Percentiles rank a stretch among this genome's conserved stretches.
These are phyloP conservation scores for Populus alba DNA, from an alignment of 345 rosid genomes.

Conservation along the genomic window DNA sequence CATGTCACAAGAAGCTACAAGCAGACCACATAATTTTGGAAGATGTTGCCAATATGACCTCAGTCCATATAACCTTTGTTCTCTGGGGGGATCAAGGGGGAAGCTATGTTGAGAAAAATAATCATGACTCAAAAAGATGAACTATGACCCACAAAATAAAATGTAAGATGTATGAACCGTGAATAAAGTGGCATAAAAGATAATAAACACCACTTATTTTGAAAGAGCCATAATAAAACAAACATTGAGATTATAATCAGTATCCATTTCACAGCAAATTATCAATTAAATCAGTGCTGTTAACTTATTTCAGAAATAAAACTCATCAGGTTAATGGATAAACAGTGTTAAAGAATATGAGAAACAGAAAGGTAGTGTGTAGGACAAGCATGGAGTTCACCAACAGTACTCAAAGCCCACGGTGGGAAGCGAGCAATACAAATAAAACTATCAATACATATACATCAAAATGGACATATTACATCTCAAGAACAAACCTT, in stretches of 20 bases:
- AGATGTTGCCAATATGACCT: neutral
- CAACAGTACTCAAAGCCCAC: conserved; percentile 5
- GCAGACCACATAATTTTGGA: neutral
- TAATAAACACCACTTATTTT: neutral
- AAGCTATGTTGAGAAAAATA: neutral
- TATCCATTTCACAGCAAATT: neutral
- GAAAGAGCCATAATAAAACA: neutral
- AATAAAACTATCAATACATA: neutral
- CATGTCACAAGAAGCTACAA: neutral
- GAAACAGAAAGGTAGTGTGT: neutral
- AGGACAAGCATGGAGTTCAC: neutral
- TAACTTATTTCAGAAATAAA: neutral
- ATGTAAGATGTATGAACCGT: too few species aligned
- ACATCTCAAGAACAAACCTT: conserved; percentile 55
- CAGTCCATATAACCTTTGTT: neutral
- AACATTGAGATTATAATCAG: neutral
- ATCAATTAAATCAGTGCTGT: neutral
- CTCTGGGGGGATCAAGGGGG: neutral
- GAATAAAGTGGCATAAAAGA: neutral
- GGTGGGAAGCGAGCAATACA: neutral
- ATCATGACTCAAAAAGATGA: too few species aligned
- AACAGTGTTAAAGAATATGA: neutral
- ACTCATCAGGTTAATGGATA: neutral
- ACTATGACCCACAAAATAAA: too few species aligned
- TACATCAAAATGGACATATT: conserved; percentile 3